Percentiles rank a stretch among this genome's conserved stretches.
These are phyloP conservation scores for Clarireedia hainanense DNA, from an alignment of 2,329 filamentous ascomycete species.

Conservation along the genomic window DNA sequence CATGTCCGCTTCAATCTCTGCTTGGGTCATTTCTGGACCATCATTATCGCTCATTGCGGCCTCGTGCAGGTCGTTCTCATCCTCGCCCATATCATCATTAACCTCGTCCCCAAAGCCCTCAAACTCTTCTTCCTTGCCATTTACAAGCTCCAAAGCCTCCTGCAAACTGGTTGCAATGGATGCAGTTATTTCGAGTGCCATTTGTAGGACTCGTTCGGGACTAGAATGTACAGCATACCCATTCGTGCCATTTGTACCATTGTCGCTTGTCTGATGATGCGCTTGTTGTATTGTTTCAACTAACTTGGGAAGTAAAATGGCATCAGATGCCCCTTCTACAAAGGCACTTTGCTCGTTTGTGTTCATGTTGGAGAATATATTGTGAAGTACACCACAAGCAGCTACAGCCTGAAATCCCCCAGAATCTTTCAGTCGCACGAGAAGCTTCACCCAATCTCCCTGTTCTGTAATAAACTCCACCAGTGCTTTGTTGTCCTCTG, in stretches of 20 bases:
- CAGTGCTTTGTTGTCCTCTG: conserved; percentile 51
- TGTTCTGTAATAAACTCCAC: conserved; percentile 46
- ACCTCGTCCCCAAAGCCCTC: conserved; percentile 31
- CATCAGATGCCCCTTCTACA: conserved; percentile 42
- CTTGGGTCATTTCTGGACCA: conserved; percentile 47
- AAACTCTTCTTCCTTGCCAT: conserved; percentile 33
- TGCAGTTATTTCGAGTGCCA: conserved; percentile 55
- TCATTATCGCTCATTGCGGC: conserved; percentile 33
- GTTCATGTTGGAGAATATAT: conserved; percentile 46
- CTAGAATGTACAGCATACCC: conserved; percentile 18
- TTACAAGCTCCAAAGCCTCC: conserved; percentile 40
- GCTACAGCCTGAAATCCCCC: conserved; percentile 43
- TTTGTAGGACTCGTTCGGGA: conserved; percentile 27
- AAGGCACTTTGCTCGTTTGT: conserved; percentile 46
- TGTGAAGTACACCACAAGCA: conserved; percentile 55
- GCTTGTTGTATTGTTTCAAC: conserved; percentile 24
- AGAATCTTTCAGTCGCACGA: conserved; percentile 42
- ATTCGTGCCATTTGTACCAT: conserved; percentile 14
- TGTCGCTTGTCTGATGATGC: not conserved
- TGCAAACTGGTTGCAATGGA: conserved; percentile 55
- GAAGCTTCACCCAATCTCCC: conserved; percentile 40
- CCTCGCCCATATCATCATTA: conserved; percentile 30
- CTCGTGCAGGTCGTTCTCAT: conserved; percentile 34
- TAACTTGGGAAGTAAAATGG: conserved; percentile 40
- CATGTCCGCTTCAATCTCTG: conserved; percentile 56